Conservation (phyloP, 129 eudicot genomes). For the Pseudognaphalium luteoalbum region DNA sequence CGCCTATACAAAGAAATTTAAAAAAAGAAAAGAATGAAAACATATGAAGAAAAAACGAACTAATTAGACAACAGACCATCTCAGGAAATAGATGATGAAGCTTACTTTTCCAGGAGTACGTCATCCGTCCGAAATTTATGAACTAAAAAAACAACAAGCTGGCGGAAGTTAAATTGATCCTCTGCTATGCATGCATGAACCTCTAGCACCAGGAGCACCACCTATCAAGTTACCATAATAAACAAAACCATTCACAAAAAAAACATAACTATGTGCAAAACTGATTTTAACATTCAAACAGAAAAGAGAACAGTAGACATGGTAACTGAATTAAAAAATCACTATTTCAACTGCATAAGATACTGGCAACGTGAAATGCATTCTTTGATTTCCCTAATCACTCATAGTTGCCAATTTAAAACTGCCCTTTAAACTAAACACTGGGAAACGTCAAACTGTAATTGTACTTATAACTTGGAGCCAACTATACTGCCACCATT, state of each 20-base stretch:
- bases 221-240: conserved; percentile 47
- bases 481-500: not conserved
- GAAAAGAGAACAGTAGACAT: not conserved
- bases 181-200: conserved; percentile 96
- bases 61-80: not conserved
- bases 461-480: not conserved
- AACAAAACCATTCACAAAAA: conserved; percentile 1
- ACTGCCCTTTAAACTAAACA: not conserved
- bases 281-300: not conserved
- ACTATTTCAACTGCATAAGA: not conserved
- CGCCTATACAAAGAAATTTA: conserved; percentile 50
- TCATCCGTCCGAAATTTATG: conserved; percentile 63
- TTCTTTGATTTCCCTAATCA: not conserved
- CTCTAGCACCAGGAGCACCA: conserved; percentile 88
- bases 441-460: not conserved
- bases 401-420: not conserved
- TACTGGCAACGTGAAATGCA: not conserved
- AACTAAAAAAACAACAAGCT: conserved; percentile 75
- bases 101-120: conserved; percentile 84
- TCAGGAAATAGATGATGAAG: not conserved
- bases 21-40: conserved; percentile 10
- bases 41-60: conserved; percentile 2
- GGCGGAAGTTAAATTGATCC: conserved; percentile 73
- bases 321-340: not conserved
- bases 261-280: conserved; percentile 1